Percentiles rank a stretch among this genome's conserved stretches.
Evolutionary conservation across 805 yeast genomes (phyloP).

Genomic region (Diddensiella transvaalensis): DNA sequence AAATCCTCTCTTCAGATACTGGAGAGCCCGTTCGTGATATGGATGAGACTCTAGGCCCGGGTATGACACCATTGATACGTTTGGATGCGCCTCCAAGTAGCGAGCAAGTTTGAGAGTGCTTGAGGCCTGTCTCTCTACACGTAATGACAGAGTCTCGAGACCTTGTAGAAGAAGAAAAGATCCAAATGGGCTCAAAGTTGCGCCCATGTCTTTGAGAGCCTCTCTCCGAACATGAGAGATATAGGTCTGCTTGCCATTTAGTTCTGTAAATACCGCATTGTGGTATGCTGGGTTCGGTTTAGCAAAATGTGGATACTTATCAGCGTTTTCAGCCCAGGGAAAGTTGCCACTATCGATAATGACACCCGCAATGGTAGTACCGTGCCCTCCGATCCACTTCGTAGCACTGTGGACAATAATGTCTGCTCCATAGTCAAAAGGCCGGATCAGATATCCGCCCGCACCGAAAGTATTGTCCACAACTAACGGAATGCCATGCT

Average conservation of each 20-base stretch:
- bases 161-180: constrained; percentile 87
- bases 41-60: constrained; percentile 81
- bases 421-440: constrained; percentile 87
- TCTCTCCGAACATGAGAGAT: constrained; percentile 79
- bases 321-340: constrained; percentile 83
- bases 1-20: constrained; percentile 72
- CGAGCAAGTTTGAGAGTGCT: constrained; percentile 80
- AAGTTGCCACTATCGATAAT: constrained; percentile 88
- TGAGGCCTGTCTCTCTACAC: constrained; percentile 87
- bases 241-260: constrained; percentile 75
- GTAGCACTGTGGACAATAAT: constrained; percentile 93
- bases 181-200: constrained; percentile 82
- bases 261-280: constrained; percentile 77
- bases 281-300: constrained; percentile 92
- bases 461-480: constrained; percentile 98
- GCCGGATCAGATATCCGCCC: constrained; percentile 83
- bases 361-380: constrained; percentile 91
- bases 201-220: constrained; percentile 88
- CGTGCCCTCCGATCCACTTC: constrained; percentile 98
- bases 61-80: constrained; percentile 87
- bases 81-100: constrained; percentile 59
- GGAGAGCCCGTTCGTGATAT: constrained; percentile 77
- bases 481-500: constrained; percentile 82
- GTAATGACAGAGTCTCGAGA: constrained; percentile 88
- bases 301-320: constrained; percentile 87